Conservation (phyloP, 164 flowering plant genomes). For the Aristolochia fimbriata region DNA sequence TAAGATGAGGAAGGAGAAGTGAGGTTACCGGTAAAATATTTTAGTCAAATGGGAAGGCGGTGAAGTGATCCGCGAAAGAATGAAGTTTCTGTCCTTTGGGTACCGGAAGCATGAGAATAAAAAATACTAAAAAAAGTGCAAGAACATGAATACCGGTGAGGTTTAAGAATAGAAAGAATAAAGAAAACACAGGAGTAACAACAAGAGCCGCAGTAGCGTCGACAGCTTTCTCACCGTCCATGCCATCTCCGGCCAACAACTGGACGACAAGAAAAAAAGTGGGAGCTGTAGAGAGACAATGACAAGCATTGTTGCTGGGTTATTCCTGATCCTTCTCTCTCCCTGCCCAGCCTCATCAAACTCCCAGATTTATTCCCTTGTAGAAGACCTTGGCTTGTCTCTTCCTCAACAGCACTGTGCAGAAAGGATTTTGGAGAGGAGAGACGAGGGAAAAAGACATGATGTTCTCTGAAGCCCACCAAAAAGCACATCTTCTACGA, state of each 20-base stretch:
- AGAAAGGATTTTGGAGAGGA: not conserved
- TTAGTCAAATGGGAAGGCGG: no score
- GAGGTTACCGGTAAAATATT: no score
- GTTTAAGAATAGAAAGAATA: not conserved
- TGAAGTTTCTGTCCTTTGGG: no score
- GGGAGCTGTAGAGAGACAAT: slow-evolving; percentile 2
- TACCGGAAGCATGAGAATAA: not conserved
- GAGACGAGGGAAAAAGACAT: not conserved
- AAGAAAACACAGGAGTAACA: not conserved
- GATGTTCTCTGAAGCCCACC: no score
- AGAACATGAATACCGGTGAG: not conserved
- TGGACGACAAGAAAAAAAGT: slow-evolving; percentile 32
- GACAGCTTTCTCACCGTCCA: slow-evolving; percentile 37
- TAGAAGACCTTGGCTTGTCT: slow-evolving; percentile 23
- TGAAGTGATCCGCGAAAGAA: no score
- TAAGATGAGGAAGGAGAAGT: no score
- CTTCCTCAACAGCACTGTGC: slow-evolving; percentile 1
- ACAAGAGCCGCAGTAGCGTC: slow-evolving; percentile 19
- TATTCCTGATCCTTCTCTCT: slow-evolving; percentile 8
- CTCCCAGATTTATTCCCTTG: no score
- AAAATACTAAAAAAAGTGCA: not conserved
- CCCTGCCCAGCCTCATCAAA: slow-evolving; percentile 4
- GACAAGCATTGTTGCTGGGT: no score
- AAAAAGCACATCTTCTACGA: slow-evolving; percentile 29
- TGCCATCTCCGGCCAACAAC: slow-evolving; percentile 49